These are phyloP conservation scores for Pterula multifida DNA, from an alignment of 1,284 basidiomycete species.

Conservation along the genomic window DNA sequence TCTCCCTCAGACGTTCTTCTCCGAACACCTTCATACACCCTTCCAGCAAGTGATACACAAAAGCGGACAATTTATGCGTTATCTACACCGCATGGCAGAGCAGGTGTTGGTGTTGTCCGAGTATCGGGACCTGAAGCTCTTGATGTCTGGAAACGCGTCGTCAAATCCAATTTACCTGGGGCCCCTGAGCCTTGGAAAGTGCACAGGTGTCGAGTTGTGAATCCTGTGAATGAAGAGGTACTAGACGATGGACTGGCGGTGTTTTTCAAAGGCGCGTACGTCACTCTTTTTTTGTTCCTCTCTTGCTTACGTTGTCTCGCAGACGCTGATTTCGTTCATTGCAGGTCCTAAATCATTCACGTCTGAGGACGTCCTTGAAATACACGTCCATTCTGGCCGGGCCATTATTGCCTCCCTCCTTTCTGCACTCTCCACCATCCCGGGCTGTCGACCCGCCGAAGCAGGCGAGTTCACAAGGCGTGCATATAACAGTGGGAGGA, in stretches of 20 bases:
- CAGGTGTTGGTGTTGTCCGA: slow-evolving; percentile 71
- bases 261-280: slow-evolving; percentile 61
- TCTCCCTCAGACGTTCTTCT: no score
- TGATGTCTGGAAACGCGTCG: slow-evolving; percentile 47
- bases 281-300: slow-evolving; percentile 2
- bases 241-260: slow-evolving; percentile 76
- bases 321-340: slow-evolving; percentile 1
- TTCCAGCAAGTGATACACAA: slow-evolving; percentile 44
- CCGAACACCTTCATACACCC: background rate
- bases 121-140: slow-evolving; percentile 66
- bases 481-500: slow-evolving; percentile 65
- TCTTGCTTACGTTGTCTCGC: no score
- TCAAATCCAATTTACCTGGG: slow-evolving; percentile 16
- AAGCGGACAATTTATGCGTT: slow-evolving; percentile 74
- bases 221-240: slow-evolving; percentile 47
- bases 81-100: slow-evolving; percentile 74
- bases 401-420: slow-evolving; percentile 67
- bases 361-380: slow-evolving; percentile 70
- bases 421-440: slow-evolving; percentile 42
- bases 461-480: slow-evolving; percentile 82
- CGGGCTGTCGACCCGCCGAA: slow-evolving; percentile 62
- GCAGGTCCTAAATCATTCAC: slow-evolving; percentile 70
- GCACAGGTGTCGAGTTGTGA: slow-evolving; percentile 55
- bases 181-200: slow-evolving; percentile 49
- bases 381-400: slow-evolving; percentile 82